A percentile compares a stretch with the other conserved stretches of the same genome.
Evolutionary conservation across 2,329 filamentous ascomycete genomes (phyloP).

Genomic region (Penicillium palitans): DNA sequence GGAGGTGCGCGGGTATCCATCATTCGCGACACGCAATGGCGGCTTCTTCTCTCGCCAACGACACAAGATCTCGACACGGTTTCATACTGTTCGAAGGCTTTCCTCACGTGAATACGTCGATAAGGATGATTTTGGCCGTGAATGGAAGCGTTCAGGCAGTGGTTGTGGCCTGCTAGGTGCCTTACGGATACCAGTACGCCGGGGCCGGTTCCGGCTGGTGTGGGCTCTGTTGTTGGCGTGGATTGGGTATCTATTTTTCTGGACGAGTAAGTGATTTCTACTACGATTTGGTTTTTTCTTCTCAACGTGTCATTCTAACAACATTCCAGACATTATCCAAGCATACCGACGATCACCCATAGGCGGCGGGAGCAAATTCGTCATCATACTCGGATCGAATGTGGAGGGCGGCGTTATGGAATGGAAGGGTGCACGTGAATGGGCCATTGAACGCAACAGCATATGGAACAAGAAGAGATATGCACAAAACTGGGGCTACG

Average conservation of each 20-base stretch:
- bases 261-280: slow-evolving; percentile 63
- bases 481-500: slow-evolving; percentile 83
- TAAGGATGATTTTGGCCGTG: slow-evolving; percentile 69
- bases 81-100: slow-evolving; percentile 68
- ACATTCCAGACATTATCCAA: slow-evolving; percentile 52
- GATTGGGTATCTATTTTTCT: slow-evolving; percentile 66
- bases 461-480: slow-evolving; percentile 94
- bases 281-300: too few relatives aligned
- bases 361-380: slow-evolving; percentile 85
- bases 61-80: slow-evolving; percentile 73
- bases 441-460: slow-evolving; percentile 97
- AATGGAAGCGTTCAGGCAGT: slow-evolving; percentile 39
- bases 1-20: slow-evolving; percentile 71
- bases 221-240: slow-evolving; percentile 61
- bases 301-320: slow-evolving; percentile 39
- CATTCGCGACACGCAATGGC: slow-evolving; percentile 76
- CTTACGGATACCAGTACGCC: slow-evolving; percentile 59
- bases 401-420: slow-evolving; percentile 97
- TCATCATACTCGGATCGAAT: slow-evolving; percentile 91
- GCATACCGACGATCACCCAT: slow-evolving; percentile 71
- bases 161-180: slow-evolving; percentile 31
- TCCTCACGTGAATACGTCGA: slow-evolving; percentile 57
- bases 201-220: slow-evolving; percentile 63
- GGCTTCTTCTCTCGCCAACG: slow-evolving; percentile 87
- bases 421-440: slow-evolving; percentile 95